Conservation (phyloP, 495 filamentous ascomycete genomes). For the Amphirosellinia nigrospora region DNA sequence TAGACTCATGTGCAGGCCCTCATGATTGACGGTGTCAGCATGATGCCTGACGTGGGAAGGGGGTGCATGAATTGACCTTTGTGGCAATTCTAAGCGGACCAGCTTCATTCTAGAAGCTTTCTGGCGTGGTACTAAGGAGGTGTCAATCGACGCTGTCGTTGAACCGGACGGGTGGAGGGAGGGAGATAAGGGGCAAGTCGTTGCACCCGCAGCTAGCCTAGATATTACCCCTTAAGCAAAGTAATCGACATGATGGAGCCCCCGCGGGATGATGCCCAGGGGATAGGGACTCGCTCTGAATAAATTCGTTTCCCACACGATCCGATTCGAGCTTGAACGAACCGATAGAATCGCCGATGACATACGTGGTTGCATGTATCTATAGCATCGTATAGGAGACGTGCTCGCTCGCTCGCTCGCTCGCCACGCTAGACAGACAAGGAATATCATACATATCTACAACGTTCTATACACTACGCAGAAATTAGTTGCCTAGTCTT, state of each 20-base stretch:
- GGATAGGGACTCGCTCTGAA: neutral
- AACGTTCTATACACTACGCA: neutral
- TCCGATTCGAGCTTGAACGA: constrained; percentile 10
- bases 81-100: neutral
- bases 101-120: neutral
- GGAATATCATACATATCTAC: neutral
- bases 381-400: neutral
- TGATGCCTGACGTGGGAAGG: neutral
- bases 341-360: neutral
- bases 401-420: neutral
- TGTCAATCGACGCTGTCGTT: neutral
- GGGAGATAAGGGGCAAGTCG: neutral
- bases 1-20: neutral
- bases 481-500: neutral
- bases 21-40: constrained; percentile 2
- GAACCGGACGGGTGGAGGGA: neutral
- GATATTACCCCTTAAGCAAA: neutral
- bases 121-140: neutral
- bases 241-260: neutral
- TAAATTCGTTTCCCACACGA: neutral
- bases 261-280: neutral
- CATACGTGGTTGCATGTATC: neutral
- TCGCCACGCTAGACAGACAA: constrained; percentile 9
- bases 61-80: neutral
- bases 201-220: neutral